These are phyloP conservation scores for Dactylellina leptospora DNA, from an alignment of 2,329 filamentous ascomycete genomes.

Conservation along the genomic window DNA sequence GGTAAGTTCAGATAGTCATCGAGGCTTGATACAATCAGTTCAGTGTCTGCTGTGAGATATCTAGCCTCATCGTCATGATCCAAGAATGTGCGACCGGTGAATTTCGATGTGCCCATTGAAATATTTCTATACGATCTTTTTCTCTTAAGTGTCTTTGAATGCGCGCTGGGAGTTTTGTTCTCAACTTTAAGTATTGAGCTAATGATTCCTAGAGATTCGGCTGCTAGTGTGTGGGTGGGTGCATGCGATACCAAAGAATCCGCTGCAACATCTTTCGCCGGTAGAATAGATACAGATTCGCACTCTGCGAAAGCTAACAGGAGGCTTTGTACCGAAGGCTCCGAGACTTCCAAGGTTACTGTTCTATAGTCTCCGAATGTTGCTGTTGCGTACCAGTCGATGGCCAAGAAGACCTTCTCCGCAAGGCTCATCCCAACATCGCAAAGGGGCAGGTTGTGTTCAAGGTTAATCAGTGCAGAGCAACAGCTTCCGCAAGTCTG, in stretches of 20 bases:
- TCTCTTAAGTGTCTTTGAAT: conserved; percentile 7
- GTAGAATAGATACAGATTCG: not conserved
- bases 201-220: conserved; percentile 32
- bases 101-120: not conserved
- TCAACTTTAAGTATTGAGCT: conserved; percentile 32
- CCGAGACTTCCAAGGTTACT: conserved; percentile 26
- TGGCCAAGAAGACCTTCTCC: conserved; percentile 40
- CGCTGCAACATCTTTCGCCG: not conserved
- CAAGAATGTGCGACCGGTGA: not conserved
- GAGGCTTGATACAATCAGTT: conserved; percentile 22
- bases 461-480: conserved; percentile 20
- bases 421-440: conserved; percentile 34
- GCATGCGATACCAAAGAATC: conserved; percentile 17
- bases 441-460: conserved; percentile 17
- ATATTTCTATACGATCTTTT: conserved; percentile 2
- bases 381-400: conserved; percentile 51
- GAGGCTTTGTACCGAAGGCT: conserved; percentile 22
- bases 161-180: not conserved
- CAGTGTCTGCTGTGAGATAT: conserved; percentile 16
- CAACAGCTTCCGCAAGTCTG: conserved; percentile 18
- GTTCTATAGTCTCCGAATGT: conserved; percentile 41
- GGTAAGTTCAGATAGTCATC: conserved; percentile 41
- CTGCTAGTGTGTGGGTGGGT: conserved; percentile 28
- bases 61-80: not conserved
- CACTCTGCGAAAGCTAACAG: conserved; percentile 31